phyloP scores from a whole-genome alignment of 768 basidiomycete species.

The Multifurca ochricompacta region DNA sequence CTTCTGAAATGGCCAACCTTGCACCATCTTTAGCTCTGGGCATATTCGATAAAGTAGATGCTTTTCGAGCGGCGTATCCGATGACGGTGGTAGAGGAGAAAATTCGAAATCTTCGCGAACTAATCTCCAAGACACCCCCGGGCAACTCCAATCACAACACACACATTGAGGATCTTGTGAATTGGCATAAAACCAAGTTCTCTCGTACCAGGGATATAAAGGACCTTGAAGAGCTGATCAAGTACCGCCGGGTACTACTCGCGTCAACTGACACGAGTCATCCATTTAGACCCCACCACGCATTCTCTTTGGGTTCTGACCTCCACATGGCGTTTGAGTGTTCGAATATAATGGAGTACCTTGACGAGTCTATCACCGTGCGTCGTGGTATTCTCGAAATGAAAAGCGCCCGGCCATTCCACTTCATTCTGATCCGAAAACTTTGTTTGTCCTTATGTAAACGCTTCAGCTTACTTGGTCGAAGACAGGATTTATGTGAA shows the following conservation, averaged over 20 bases:
- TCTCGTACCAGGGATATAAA: neutral
- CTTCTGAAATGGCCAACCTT: neutral
- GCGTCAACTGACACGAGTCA: neutral
- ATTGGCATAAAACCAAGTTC: neutral
- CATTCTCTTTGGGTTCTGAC: neutral
- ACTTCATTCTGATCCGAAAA: neutral
- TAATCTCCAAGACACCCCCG: neutral
- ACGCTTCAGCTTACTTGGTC: neutral
- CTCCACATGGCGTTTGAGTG: neutral
- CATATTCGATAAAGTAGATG: neutral
- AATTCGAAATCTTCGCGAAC: neutral
- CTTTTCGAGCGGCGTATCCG: neutral
- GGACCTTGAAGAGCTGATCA: neutral
- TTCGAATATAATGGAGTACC: neutral
- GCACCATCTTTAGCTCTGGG: neutral
- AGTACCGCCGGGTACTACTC: neutral
- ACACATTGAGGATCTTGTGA: neutral
- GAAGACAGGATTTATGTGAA: neutral
- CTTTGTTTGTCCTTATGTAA: neutral
- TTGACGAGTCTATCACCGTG: neutral
- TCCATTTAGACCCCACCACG: neutral
- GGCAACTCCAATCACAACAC: neutral
- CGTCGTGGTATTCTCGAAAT: neutral
- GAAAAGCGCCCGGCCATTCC: neutral
- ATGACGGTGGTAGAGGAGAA: neutral